These are phyloP conservation scores for Alternaria alternata DNA, from an alignment of 2,329 filamentous ascomycete species.

Conservation along the genomic window DNA sequence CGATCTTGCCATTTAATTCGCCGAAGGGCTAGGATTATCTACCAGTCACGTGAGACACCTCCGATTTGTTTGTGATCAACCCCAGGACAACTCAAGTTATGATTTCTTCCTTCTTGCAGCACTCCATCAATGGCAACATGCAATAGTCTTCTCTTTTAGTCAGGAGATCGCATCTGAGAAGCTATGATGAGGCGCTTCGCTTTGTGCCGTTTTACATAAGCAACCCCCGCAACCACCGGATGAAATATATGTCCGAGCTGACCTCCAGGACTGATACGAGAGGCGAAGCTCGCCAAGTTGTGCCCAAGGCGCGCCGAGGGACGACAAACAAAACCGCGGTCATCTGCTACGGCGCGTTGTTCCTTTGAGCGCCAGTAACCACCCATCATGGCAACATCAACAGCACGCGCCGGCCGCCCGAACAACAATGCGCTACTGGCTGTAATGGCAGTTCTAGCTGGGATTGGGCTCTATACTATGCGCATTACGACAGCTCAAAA, in stretches of 20 bases:
- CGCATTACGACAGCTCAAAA: constrained; percentile 15
- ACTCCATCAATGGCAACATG: background rate
- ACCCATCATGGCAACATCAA: constrained; percentile 16
- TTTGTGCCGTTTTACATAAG: constrained; percentile 8
- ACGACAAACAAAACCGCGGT: background rate
- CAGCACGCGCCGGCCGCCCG: constrained; percentile 12
- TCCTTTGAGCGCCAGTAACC: background rate
- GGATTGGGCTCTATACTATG: constrained; percentile 21
- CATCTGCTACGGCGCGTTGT: background rate
- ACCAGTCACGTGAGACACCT: background rate
- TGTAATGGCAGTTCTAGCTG: constrained; percentile 4
- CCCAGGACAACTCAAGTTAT: background rate
- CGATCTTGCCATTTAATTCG: no score
- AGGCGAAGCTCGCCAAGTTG: constrained; percentile 2
- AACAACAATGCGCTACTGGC: constrained; percentile 18
- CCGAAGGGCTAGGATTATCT: background rate
- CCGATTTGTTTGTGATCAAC: background rate
- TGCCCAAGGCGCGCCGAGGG: background rate
- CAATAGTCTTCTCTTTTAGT: background rate
- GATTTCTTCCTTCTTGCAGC: background rate
- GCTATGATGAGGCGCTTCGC: background rate
- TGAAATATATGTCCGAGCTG: background rate
- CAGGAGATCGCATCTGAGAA: background rate
- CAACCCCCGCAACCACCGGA: constrained; percentile 1
- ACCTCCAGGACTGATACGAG: background rate